A percentile compares a stretch with the other conserved stretches of the same genome.
phyloP scores from a whole-genome alignment of 78 protist genomes.

The Isochrysis galbana region DNA sequence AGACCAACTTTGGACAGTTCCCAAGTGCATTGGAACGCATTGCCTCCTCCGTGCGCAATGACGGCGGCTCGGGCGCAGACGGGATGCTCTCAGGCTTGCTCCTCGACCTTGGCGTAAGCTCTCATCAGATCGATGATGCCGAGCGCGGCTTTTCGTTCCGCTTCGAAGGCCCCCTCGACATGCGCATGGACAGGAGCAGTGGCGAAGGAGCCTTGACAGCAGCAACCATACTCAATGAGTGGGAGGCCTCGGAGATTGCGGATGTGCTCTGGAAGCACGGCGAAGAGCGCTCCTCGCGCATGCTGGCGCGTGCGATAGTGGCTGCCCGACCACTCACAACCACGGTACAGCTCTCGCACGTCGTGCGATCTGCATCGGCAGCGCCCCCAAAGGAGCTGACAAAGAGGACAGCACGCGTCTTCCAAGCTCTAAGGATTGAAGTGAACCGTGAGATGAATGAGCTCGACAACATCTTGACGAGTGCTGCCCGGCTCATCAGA shows the following conservation, averaged over 20 bases:
- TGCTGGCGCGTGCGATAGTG: background rate
- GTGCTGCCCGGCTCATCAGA: background rate
- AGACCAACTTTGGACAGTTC: background rate
- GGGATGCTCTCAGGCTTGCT: background rate
- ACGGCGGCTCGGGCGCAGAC: background rate
- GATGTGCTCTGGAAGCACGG: background rate
- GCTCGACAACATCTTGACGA: background rate
- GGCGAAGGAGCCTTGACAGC: background rate
- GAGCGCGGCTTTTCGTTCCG: constrained; percentile 34
- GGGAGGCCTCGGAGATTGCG: background rate
- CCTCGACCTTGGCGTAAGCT: constrained; percentile 25
- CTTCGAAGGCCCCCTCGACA: constrained; percentile 37
- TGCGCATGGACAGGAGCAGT: constrained; percentile 23
- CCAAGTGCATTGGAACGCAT: background rate
- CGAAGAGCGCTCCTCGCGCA: background rate
- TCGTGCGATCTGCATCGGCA: background rate
- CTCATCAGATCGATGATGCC: background rate
- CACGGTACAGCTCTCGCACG: background rate
- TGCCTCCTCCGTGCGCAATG: background rate
- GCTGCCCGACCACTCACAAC: background rate
- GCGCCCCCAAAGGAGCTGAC: background rate
- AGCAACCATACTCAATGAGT: background rate
- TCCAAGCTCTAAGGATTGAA: constrained; percentile 12
- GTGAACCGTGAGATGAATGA: constrained; percentile 10
- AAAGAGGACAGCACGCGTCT: constrained; percentile 6